Percentiles rank a stretch among this genome's conserved stretches.
These are phyloP conservation scores for Amanita fuliginea DNA, from an alignment of 768 basidiomycete species.

Conservation along the genomic window DNA sequence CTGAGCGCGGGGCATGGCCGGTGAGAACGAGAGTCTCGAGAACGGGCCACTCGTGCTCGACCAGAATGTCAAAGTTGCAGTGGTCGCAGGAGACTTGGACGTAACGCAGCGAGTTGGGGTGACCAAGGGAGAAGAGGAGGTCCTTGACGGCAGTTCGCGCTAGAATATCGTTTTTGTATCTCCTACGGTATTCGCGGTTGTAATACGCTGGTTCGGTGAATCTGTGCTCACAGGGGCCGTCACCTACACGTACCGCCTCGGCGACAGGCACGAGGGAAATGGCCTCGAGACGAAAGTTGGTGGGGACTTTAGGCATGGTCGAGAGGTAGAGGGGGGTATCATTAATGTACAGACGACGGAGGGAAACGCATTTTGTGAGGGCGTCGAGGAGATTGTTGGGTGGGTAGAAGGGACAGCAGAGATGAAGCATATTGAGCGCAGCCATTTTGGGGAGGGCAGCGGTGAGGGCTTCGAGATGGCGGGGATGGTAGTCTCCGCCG, in stretches of 20 bases:
- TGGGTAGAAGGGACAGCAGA: conserved; percentile 29
- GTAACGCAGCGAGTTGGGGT: conserved; percentile 19
- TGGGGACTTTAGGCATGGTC: conserved; percentile 20
- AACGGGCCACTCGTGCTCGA: conserved; percentile 21
- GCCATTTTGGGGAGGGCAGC: conserved; percentile 25
- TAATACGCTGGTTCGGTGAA: conserved; percentile 25
- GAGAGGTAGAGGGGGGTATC: conserved; percentile 29
- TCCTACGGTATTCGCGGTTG: conserved; percentile 26
- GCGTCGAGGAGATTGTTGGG: conserved; percentile 24
- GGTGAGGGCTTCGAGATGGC: conserved; percentile 25
- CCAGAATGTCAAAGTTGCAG: conserved; percentile 20
- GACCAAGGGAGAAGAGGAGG: conserved; percentile 21
- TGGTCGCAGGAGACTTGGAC: conserved; percentile 28
- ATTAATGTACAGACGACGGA: conserved; percentile 24
- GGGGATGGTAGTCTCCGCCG: conserved; percentile 23
- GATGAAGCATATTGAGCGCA: conserved; percentile 21
- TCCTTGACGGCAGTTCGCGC: conserved; percentile 18
- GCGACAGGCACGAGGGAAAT: conserved; percentile 26
- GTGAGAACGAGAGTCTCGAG: conserved; percentile 28
- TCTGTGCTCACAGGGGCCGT: conserved; percentile 26
- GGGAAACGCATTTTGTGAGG: conserved; percentile 21
- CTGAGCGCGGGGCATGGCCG: conserved; percentile 22
- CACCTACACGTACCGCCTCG: conserved; percentile 29
- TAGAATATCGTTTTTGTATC: conserved; percentile 23
- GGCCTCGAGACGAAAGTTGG: conserved; percentile 20